Percentiles rank a stretch among this genome's conserved stretches.
Evolutionary conservation across 2,329 filamentous ascomycete genomes (phyloP).

Genomic region (Chrysoporthe cubensis): DNA sequence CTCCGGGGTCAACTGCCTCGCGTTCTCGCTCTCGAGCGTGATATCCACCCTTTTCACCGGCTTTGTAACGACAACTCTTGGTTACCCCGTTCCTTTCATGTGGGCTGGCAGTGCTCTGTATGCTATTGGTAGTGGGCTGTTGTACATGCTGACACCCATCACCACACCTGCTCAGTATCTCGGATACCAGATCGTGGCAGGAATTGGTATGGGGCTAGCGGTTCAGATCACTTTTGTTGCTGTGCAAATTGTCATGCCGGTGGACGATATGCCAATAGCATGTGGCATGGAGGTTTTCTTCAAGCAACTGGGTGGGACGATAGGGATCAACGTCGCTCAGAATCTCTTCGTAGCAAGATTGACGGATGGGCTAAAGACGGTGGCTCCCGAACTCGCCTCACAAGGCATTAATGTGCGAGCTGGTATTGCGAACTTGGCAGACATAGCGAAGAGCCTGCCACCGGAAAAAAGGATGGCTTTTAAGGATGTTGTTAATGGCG

Average conservation of each 20-base stretch:
- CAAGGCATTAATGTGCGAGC: background rate
- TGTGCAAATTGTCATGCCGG: slow-evolving; percentile 18
- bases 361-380: background rate
- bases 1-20: slow-evolving; percentile 22
- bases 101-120: slow-evolving; percentile 14
- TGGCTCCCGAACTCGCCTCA: slow-evolving; percentile 5
- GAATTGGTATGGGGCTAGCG: slow-evolving; percentile 17
- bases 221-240: slow-evolving; percentile 20
- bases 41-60: slow-evolving; percentile 16
- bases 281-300: slow-evolving; percentile 16
- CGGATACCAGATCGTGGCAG: slow-evolving; percentile 14
- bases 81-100: slow-evolving; percentile 17
- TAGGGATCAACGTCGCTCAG: slow-evolving; percentile 12
- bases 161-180: background rate
- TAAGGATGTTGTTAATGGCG: background rate
- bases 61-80: slow-evolving; percentile 2
- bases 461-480: background rate
- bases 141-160: slow-evolving; percentile 1
- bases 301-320: slow-evolving; percentile 11
- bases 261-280: slow-evolving; percentile 9
- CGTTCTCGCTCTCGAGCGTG: slow-evolving; percentile 9
- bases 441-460: background rate
- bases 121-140: slow-evolving; percentile 14
- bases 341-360: slow-evolving; percentile 9
- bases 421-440: slow-evolving; percentile 3